Percentiles rank a stretch among this genome's conserved stretches.
Evolutionary conservation across 306 rosid genomes (phyloP).

Genomic region (Cucurbita maxima): DNA sequence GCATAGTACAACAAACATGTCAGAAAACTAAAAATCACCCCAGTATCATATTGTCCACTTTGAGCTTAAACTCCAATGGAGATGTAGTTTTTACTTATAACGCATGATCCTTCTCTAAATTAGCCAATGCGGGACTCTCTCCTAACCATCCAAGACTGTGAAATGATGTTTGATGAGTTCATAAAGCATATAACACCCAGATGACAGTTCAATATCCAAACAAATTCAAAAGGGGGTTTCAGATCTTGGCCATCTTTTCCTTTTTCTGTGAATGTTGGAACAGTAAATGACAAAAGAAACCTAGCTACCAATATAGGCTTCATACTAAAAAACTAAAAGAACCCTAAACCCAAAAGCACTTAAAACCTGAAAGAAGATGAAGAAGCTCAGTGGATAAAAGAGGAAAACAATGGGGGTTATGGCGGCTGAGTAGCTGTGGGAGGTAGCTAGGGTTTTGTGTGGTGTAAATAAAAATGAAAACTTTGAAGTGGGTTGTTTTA

Average conservation of each 20-base stretch:
- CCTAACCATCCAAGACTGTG: too few species aligned
- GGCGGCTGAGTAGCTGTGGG: conserved; percentile 43
- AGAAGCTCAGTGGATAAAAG: background rate
- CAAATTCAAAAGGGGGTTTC: background rate
- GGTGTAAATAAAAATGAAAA: too few species aligned
- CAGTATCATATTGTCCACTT: too few species aligned
- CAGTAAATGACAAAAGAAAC: conserved; percentile 1
- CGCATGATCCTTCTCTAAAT: too few species aligned
- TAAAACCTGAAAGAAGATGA: background rate
- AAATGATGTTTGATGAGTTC: too few species aligned
- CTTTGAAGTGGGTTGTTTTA: too few species aligned
- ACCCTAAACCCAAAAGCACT: background rate
- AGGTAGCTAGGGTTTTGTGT: conserved; percentile 21
- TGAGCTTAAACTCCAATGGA: too few species aligned
- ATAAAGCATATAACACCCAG: conserved; percentile 33
- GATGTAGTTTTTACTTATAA: too few species aligned
- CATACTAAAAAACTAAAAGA: background rate
- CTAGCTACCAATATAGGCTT: background rate
- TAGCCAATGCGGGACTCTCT: too few species aligned
- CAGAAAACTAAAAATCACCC: too few species aligned
- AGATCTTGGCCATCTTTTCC: background rate
- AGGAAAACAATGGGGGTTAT: conserved; percentile 13
- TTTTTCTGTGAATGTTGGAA: background rate
- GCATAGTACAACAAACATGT: background rate
- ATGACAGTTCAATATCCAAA: conserved; percentile 22